phyloP scores from a whole-genome alignment of 371 early-diverging fungal species.

The Chytridiales sp. region DNA sequence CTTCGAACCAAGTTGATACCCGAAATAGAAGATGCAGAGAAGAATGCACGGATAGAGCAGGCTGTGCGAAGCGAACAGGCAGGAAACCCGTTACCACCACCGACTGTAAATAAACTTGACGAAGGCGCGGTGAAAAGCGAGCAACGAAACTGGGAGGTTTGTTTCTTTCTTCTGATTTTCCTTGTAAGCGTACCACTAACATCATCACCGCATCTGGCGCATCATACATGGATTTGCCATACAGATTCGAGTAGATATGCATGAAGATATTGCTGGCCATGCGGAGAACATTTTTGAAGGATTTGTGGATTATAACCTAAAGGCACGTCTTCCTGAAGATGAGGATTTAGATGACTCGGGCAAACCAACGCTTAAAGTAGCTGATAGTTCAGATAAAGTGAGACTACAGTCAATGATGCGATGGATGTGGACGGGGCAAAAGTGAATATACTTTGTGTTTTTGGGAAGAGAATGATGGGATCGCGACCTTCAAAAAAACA shows the following conservation, averaged over 20 bases:
- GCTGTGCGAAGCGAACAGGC: background rate
- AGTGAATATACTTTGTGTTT: no score
- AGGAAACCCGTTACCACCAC: background rate
- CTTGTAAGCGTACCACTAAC: background rate
- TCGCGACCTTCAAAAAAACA: no score
- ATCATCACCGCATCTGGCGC: background rate
- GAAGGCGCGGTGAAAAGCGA: slow-evolving; percentile 1
- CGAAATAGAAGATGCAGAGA: slow-evolving; percentile 27
- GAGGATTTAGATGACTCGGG: no score
- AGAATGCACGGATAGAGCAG: background rate
- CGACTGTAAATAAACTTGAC: slow-evolving; percentile 10
- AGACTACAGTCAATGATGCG: no score
- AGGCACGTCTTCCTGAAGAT: background rate
- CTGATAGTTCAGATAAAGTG: no score
- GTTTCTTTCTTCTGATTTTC: background rate
- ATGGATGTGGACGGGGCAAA: no score
- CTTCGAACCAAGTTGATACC: slow-evolving; percentile 36
- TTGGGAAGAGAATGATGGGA: no score
- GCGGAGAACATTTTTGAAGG: slow-evolving; percentile 5
- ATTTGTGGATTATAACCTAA: slow-evolving; percentile 5
- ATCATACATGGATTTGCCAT: background rate
- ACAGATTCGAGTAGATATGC: slow-evolving; percentile 4
- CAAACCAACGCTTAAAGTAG: no score
- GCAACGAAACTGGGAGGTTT: slow-evolving; percentile 14
- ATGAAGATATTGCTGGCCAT: background rate